Base-by-base conservation (phyloP, 1,284 basidiomycete genomes). In the Fomitopsis betulina region DNA sequence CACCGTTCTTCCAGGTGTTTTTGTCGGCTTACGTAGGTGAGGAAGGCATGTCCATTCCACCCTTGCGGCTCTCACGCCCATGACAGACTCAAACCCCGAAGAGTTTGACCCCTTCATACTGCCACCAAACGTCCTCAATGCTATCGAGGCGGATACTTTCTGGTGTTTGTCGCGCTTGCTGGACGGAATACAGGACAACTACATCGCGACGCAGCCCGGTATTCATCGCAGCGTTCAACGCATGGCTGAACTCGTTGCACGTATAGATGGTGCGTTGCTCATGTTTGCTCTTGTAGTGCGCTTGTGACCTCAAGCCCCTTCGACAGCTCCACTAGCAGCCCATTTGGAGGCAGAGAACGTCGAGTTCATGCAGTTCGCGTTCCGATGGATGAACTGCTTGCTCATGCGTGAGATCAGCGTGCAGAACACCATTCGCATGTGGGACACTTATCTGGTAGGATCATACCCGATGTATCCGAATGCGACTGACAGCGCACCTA, bases 321-420 rank as follows among this genome's bases (percentile, higher is more conserved):
- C 15, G 25, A 19, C 61, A 94, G 92, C 89, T 21, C 91, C 92
- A 1, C 80, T 98, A 17, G 82, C 87, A 4, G 76, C 84, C 2
- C 95, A 98, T 73, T 80, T 98, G 38, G 88, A 90, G 61, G 78
- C 86, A 13, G 89, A 98, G 73, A 92, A 91, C 65, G 94, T 98
- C 65, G 94, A 98, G 75, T 98, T 96, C 69, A 96, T 98, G 87
- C 95, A 98, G 71, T 98, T 98, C 65, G 94, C 96, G 40, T 98
- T 98, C 75, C 81, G 96, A 53, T 98, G 95, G 95, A 97, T 98
- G 93, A 98, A 98, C 70, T 97, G 96, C 70, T 76, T 98, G 55
- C 79, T 98, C 59, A 97, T 98, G 95, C 83, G 95, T 58, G 95
- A 98, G 76, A 91, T 98, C 64, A 95, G 87, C 65, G 93, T 97